Base-by-base conservation (phyloP, 768 basidiomycete species). In the Hypsizygus marmoreus region DNA sequence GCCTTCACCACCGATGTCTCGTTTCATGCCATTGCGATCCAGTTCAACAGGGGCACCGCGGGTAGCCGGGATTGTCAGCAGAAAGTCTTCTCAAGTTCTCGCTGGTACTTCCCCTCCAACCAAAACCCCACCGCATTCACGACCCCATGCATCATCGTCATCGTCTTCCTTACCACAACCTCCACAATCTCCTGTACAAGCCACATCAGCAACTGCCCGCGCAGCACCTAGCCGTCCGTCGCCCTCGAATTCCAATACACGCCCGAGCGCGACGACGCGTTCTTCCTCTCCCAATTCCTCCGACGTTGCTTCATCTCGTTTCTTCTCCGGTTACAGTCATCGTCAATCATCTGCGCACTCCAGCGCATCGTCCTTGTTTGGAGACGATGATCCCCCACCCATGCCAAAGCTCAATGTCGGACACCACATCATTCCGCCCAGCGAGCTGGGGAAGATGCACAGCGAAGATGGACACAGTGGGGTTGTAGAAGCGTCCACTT, bases 231-330 rank as follows among this genome's bases (percentile, higher is more conserved):
- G n/a, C n/a, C 40, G 26, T 6, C 43, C 37, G 10, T 45, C 40
- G 4, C 42, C 50, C 12, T 29, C 42, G 34, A 19, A 41, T 5
- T 43, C 40, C 1, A 43, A 32, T 7, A 34, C 64, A 2, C 66
- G 73, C 12, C 74, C 72, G 0, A 78, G 76, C 49, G 74, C 73
- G 5, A 72, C 76, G 0, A 82, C 83, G 0, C 64, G 75, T 8
- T 80, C 84, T 0, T 80, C 86, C 0, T 87, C 84, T 1, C 81
- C 83, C 5, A 71, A 75, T 4, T 81, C 79, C 2, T 80, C 80
- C 12, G 80, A 82, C 32, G 70, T 78, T 14, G 76, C 77, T 2
- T 80, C 81, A 1, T 66, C 74, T 0, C 70, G 69, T 19, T 80
- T 76, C 59, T 83, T 82, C 59, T 65, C 74, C 36, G 68, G 66